Conservation (phyloP, 2,329 filamentous ascomycete species). For the Calonectria montana region DNA sequence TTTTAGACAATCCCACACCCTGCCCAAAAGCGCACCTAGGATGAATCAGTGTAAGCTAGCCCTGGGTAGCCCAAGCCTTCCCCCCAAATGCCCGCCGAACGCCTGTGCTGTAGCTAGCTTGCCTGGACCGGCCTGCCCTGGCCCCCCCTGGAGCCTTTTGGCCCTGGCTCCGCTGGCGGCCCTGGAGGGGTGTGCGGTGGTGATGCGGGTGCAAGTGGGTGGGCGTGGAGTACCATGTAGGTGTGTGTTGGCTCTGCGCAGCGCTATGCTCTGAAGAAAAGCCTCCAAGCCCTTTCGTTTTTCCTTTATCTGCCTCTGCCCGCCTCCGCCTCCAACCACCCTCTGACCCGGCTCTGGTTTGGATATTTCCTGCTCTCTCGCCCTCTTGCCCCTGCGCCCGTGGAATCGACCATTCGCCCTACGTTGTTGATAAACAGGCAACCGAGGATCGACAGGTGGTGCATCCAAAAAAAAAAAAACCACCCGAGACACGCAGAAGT, state of each 20-base stretch:
- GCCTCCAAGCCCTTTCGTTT: constrained; percentile 2
- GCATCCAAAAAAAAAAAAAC: not conserved
- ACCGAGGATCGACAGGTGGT: constrained; percentile 3
- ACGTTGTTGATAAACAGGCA: constrained; percentile 13
- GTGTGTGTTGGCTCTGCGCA: constrained; percentile 5
- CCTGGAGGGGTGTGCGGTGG: not conserved
- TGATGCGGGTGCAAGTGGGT: not conserved
- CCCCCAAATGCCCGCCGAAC: constrained; percentile 9
- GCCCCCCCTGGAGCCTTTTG: not conserved
- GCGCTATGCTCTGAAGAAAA: constrained; percentile 9
- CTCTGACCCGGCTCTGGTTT: not conserved
- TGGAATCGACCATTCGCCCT: constrained; percentile 14
- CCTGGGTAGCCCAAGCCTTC: not conserved
- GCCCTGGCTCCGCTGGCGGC: not conserved
- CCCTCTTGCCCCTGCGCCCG: not conserved
- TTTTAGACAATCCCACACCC: constrained; percentile 14
- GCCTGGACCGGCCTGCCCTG: not conserved
- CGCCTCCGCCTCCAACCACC: constrained; percentile 9
- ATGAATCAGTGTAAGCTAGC: not conserved
- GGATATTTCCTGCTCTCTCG: constrained; percentile 6
- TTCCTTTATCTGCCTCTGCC: constrained; percentile 20
- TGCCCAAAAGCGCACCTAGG: not conserved
- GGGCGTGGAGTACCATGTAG: not conserved
- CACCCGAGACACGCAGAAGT: constrained; percentile 6
- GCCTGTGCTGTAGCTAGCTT: not conserved